Base-by-base conservation (phyloP, 2,329 filamentous ascomycete species). In the Fusarium mundagurra region DNA sequence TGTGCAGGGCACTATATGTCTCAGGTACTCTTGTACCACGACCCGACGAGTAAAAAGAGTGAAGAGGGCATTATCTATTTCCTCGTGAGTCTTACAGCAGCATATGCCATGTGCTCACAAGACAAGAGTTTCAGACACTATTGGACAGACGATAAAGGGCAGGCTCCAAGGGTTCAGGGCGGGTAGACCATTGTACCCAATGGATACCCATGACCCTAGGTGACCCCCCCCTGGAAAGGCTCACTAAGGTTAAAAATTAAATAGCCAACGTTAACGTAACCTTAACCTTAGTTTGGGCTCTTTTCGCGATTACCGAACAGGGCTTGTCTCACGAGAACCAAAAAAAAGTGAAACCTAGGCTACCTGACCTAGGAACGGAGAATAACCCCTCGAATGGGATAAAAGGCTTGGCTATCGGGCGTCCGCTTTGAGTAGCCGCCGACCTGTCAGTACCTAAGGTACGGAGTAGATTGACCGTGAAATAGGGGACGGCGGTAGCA, bases 361-460 rank as follows among this genome's bases (percentile, higher is more conserved):
- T 44, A 53, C 39, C 41, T 24, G 9, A 38, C n/a, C 3, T 24
- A 67, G 53, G 39, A 29, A 60, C 65, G 66, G 66, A 64, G 57
- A 69, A 69, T 69, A 69, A 41, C 59, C 41, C 67, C 67, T 70
- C 67, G 51, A 70, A 70, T 70, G 39, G 60, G 67, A 64, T 33
- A 44, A 38, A 31, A 38, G 39, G 41, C 41, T 62, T 53, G 33
- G 50, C n/a, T n/a, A 27, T 53, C 50, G 24, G 24, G 47, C 48
- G 13, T 51, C 67, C 47, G 8, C 27, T 55, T 60, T 44, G 41
- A 58, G 67, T 33, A 71, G 48, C 41, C n/a, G 38, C 60, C 47
- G 67, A 17, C 27, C 48, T 63, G 61, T 54, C 47, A 44, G 41
- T 44, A 44, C n/a, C 41, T 24, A 29, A 27, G 34, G 34, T n/a